These are phyloP conservation scores for Ambrosia hybrid DNA, from an alignment of 140 eudicot genomes.

Conservation along the genomic window DNA sequence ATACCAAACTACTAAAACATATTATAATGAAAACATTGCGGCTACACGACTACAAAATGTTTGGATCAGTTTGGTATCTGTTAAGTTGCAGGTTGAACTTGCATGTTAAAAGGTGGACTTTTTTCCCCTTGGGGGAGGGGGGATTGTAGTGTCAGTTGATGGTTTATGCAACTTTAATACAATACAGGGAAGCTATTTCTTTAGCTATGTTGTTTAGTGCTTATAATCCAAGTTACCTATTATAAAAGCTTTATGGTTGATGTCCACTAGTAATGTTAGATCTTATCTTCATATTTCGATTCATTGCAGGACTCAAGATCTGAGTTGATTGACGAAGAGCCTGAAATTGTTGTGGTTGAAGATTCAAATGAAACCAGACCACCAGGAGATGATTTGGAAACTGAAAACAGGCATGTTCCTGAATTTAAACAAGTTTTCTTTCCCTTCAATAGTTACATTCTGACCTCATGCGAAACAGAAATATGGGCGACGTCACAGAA, in stretches of 20 bases:
- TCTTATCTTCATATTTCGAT: slow-evolving; percentile 18
- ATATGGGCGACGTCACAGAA: slow-evolving; percentile 41
- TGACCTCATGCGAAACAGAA: slow-evolving; percentile 47
- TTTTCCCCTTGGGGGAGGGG: too few relatives aligned
- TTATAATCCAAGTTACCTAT: too few relatives aligned
- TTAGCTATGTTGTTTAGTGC: neutral
- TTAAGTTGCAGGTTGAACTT: too few relatives aligned
- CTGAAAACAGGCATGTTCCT: slow-evolving; percentile 46
- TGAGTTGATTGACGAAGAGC: slow-evolving; percentile 54
- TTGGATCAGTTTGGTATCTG: too few relatives aligned
- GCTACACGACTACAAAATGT: too few relatives aligned
- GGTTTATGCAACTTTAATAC: slow-evolving; percentile 1
- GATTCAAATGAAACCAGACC: slow-evolving; percentile 37
- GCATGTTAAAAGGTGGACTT: too few relatives aligned
- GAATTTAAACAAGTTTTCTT: slow-evolving; percentile 16
- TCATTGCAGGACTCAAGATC: slow-evolving; percentile 50
- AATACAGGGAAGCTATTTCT: slow-evolving; percentile 4
- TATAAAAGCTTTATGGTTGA: too few relatives aligned
- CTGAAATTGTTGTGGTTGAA: slow-evolving; percentile 49
- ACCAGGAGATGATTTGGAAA: slow-evolving; percentile 40
- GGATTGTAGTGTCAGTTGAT: neutral
- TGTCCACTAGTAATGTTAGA: neutral
- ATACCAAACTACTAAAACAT: too few relatives aligned
- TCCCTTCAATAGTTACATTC: slow-evolving; percentile 2
- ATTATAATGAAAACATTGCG: too few relatives aligned